These are phyloP conservation scores for Geoglossum glabrum DNA, from an alignment of 495 filamentous ascomycete species.

Conservation along the genomic window DNA sequence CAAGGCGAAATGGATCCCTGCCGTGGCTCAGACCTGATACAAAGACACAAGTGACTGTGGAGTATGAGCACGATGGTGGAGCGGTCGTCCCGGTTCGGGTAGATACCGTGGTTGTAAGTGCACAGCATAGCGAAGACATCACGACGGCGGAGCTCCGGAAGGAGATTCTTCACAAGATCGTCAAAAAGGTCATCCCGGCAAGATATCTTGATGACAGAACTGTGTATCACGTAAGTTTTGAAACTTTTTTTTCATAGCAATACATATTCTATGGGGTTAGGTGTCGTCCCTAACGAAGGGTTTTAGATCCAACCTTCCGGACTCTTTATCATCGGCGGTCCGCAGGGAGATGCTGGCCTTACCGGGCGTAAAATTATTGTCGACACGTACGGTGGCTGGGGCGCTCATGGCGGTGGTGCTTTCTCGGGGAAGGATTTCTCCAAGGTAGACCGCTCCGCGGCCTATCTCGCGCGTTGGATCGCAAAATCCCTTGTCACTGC, in stretches of 20 bases:
- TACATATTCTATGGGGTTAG: background rate
- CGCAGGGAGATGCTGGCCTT: conserved; percentile 95
- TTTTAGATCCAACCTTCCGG: conserved; percentile 83
- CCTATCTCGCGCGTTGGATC: conserved; percentile 94
- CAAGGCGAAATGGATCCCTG: conserved; percentile 66
- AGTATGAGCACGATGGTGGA: conserved; percentile 91
- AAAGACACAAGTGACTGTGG: conserved; percentile 98
- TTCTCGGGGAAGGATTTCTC: conserved; percentile 99
- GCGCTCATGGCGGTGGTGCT: conserved; percentile 97
- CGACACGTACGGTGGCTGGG: conserved; percentile 99
- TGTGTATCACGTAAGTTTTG: conserved; percentile 60
- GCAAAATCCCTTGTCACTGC: conserved; percentile 91
- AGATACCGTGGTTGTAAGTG: conserved; percentile 90
- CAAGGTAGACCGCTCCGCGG: conserved; percentile 96
- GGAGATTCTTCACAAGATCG: conserved; percentile 93
- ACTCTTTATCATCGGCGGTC: conserved; percentile 96
- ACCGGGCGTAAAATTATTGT: conserved; percentile 99
- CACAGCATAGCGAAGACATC: conserved; percentile 80
- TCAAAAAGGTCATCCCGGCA: conserved; percentile 79
- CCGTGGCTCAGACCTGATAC: conserved; percentile 95
- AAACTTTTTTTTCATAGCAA: background rate
- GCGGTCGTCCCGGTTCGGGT: conserved; percentile 83
- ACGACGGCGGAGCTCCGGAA: conserved; percentile 82
- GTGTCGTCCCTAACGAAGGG: background rate
- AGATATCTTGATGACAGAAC: conserved; percentile 83